Evolutionary conservation across 129 eudicot genomes (phyloP), one percentile per base, ranked within the genome.

Genomic region (Pulicaria dysenterica): DNA sequence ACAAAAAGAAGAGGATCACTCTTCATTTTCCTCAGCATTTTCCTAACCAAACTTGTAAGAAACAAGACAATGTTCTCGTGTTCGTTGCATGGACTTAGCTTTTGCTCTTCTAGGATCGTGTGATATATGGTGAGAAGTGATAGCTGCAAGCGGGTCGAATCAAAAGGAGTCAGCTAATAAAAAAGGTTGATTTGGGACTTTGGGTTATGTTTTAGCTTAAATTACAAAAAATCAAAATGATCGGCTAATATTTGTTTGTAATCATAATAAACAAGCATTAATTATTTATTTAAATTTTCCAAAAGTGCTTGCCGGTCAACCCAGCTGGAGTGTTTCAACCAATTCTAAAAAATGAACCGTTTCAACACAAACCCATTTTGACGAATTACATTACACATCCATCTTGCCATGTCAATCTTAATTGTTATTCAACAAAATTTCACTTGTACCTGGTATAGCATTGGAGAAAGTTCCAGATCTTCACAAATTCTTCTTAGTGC

Each of bases 381-480:
- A 24, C 31, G 31, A 24, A 24, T 0, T 24, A 24, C 31, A 24
- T 24, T 24, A 24, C 31, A 24, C 31, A 24, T 24, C 1, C 31
- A 24, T 24, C 31, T 24, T 24, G 31, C 31, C 31, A 24, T 24
- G 31, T 24, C 31, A 24, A 24, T 24, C 13, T 40, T 36, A 46
- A 46, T 34, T 14, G 45, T 50, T 4, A 10, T 58, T 45, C 49
- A 67, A 66, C 46, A 58, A 58, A 15, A 11, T 31, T 11, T 54
- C 69, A 11, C 36, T 60, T 58, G 61, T 85, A 95, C 97, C 99
- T 95, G 97, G 87, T 95, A 95, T 72, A 95, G 77, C 97, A 90
- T 95, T 42, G 99, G 99, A 75, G 99, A 82, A 54, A 95, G 99
- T 54, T 95, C 96, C 62, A 95, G 70, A 84, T 95, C 99, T 65